These are phyloP conservation scores for Pichia ethanolica DNA, from an alignment of 805 yeast species.

Conservation along the genomic window DNA sequence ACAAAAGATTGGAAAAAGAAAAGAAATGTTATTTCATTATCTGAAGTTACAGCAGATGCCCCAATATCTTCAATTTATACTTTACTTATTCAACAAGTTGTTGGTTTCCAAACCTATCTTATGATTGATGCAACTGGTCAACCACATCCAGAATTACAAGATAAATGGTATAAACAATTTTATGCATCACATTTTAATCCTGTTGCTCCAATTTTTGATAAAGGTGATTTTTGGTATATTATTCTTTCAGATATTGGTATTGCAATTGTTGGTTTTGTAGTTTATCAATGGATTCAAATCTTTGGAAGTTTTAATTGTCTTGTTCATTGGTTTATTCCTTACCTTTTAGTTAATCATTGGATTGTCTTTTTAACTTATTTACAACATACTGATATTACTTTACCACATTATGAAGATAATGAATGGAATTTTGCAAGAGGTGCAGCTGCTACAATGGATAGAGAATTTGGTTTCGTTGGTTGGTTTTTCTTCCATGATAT, in stretches of 20 bases:
- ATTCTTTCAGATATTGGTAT: conserved; percentile 52
- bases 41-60: conserved; percentile 47
- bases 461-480: conserved; percentile 55
- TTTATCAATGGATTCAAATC: conserved; percentile 44
- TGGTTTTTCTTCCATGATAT: conserved; percentile 50
- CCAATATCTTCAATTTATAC: conserved; percentile 40
- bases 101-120: conserved; percentile 47
- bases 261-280: conserved; percentile 33
- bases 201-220: conserved; percentile 46
- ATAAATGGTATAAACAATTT: conserved; percentile 27
- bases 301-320: conserved; percentile 44
- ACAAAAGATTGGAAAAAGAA: conserved; percentile 36
- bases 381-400: conserved; percentile 53
- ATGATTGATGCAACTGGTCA: conserved; percentile 53
- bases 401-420: conserved; percentile 50
- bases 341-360: conserved; percentile 58
- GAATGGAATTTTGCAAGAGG: conserved; percentile 63
- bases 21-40: conserved; percentile 27
- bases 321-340: conserved; percentile 53
- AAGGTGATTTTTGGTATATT: conserved; percentile 47
- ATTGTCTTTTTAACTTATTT: conserved; percentile 54
- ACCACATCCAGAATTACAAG: conserved; percentile 30
- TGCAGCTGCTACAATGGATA: conserved; percentile 59
- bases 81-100: conserved; percentile 46
- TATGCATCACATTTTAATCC: conserved; percentile 50